These are phyloP conservation scores for Cladorrhinum sp. DNA, from an alignment of 2,329 filamentous ascomycete species.

Conservation along the genomic window DNA sequence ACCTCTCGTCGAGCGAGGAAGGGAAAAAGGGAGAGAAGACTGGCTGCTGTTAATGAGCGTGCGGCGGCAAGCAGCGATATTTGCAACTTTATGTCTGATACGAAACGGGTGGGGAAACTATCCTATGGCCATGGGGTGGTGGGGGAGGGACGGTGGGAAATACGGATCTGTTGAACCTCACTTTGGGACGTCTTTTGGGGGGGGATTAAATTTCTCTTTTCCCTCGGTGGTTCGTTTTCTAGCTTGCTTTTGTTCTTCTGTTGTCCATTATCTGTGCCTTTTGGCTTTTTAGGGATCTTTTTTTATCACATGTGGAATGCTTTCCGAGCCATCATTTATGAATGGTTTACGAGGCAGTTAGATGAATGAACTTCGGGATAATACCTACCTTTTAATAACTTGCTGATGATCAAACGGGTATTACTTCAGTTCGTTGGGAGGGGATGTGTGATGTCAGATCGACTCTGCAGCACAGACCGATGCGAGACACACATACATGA, in stretches of 20 bases:
- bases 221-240: conserved; percentile 21
- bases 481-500: background rate
- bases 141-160: conserved; percentile 5
- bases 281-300: conserved; percentile 21
- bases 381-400: conserved; percentile 16
- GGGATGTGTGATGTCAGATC: background rate
- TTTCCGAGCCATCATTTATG: conserved; percentile 19
- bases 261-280: conserved; percentile 19
- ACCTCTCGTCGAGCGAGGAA: conserved; percentile 83
- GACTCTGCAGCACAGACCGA: too few species aligned
- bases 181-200: conserved; percentile 21
- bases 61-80: conserved; percentile 26
- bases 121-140: conserved; percentile 27
- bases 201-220: conserved; percentile 10
- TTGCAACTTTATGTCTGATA: conserved; percentile 33
- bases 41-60: conserved; percentile 27
- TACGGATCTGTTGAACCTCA: conserved; percentile 27
- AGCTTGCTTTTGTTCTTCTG: conserved; percentile 24
- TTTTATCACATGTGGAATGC: conserved; percentile 3
- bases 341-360: conserved; percentile 26
- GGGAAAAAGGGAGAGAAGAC: conserved; percentile 25
- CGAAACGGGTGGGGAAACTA: conserved; percentile 22
- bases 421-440: background rate
- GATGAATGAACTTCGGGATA: conserved; percentile 25
- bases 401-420: background rate